Percentiles rank a stretch among this genome's conserved stretches.
Conservation (phyloP, 73 alveolate genomes). For the Halteria grandinella region DNA sequence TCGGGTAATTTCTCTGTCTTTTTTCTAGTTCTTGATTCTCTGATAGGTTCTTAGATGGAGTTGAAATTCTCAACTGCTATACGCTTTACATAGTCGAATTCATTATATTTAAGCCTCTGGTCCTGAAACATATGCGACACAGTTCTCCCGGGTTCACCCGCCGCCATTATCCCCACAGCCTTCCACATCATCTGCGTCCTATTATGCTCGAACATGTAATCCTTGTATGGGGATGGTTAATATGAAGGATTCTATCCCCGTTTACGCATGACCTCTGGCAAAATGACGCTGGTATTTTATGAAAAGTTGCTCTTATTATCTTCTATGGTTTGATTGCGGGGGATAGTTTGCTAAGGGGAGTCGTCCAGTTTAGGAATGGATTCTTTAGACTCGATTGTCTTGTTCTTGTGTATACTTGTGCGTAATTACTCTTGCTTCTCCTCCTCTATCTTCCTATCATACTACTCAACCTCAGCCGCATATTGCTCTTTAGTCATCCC, state of each 20-base stretch:
- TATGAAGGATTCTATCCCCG: not conserved
- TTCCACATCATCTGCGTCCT: slow-evolving; percentile 17
- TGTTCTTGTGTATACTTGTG: not conserved
- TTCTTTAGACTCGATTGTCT: not conserved
- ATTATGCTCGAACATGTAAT: not conserved
- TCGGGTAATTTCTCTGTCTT: not conserved
- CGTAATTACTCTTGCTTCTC: not conserved
- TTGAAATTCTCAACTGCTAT: not conserved
- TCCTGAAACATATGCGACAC: no score
- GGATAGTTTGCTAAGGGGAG: not conserved
- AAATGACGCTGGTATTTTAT: no score
- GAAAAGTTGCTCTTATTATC: no score
- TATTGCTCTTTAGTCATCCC: slow-evolving; percentile 16
- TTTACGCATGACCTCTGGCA: no score
- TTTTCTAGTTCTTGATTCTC: not conserved
- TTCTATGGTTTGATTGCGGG: no score
- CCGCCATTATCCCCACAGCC: not conserved
- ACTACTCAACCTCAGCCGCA: not conserved
- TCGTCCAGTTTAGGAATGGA: not conserved
- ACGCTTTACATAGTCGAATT: slow-evolving; percentile 24
- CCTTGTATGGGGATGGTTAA: not conserved
- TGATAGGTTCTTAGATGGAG: not conserved
- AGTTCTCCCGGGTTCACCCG: not conserved
- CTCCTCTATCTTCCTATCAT: not conserved
- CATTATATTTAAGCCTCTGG: slow-evolving; percentile 21